phyloP scores from a whole-genome alignment of 169 alveolate species.

The Plasmodium relictum region DNA sequence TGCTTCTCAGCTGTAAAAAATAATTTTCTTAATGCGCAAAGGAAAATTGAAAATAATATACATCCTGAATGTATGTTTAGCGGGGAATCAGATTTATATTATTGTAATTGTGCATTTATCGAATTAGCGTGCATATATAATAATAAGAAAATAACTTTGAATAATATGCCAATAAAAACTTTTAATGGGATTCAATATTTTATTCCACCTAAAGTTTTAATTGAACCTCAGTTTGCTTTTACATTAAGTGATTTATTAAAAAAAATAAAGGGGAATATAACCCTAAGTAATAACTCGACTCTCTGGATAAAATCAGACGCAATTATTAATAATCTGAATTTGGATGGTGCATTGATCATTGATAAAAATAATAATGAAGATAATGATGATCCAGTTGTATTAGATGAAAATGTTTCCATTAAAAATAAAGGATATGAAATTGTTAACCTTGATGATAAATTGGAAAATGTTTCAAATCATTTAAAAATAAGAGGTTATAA shows the following conservation, averaged over 20 bases:
- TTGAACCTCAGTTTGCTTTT: constrained; percentile 69
- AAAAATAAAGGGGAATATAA: constrained; percentile 64
- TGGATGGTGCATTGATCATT: constrained; percentile 57
- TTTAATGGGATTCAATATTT: constrained; percentile 40
- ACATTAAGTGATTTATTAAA: constrained; percentile 54
- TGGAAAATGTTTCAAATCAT: constrained; percentile 2
- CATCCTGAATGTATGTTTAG: constrained; percentile 88
- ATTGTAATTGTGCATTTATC: constrained; percentile 83
- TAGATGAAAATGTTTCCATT: constrained; percentile 40
- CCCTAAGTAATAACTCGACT: constrained; percentile 29
- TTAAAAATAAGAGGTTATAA: constrained; percentile 32
- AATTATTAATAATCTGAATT: constrained; percentile 26
- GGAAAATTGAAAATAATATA: constrained; percentile 78
- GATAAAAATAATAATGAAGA: constrained; percentile 21
- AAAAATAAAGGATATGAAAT: constrained; percentile 56
- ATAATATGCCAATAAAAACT: constrained; percentile 13
- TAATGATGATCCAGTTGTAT: constrained; percentile 8
- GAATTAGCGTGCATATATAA: constrained; percentile 83
- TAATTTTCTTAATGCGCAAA: constrained; percentile 84
- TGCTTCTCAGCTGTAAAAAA: constrained; percentile 92
- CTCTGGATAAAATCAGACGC: constrained; percentile 68
- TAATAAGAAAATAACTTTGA: constrained; percentile 45
- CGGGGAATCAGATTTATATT: constrained; percentile 89
- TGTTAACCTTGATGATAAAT: constrained; percentile 2
- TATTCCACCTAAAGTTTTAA: constrained; percentile 66